Conservation (phyloP, 2,329 filamentous ascomycete genomes). For the Venturia asperata region DNA sequence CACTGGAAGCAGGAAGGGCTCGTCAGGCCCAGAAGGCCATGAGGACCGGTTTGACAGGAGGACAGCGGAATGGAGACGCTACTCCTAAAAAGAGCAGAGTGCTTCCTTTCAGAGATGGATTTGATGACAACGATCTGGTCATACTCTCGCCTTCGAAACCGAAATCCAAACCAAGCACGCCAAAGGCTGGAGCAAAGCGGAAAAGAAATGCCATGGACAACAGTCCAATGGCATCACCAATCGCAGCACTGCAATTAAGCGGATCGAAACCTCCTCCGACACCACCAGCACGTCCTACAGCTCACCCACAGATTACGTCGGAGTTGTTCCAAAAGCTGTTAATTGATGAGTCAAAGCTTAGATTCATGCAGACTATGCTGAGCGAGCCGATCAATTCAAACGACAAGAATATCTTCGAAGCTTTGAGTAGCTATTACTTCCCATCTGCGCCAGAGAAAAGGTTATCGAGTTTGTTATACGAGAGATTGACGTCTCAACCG, state of each 20-base stretch:
- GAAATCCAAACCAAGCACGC: conserved; percentile 41
- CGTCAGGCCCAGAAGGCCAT: conserved; percentile 33
- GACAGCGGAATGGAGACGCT: conserved; percentile 33
- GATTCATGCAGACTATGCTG: conserved; percentile 54
- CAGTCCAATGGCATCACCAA: conserved; percentile 53
- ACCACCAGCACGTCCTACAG: conserved; percentile 10
- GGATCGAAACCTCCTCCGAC: conserved; percentile 1
- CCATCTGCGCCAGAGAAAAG: conserved; percentile 56
- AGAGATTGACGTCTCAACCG: conserved; percentile 49
- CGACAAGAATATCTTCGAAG: conserved; percentile 59
- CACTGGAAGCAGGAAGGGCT: conserved; percentile 45
- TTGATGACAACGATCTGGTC: conserved; percentile 60
- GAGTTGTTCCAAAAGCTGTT: conserved; percentile 15
- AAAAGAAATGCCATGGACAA: conserved; percentile 56
- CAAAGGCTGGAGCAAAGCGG: conserved; percentile 60
- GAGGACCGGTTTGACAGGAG: conserved; percentile 24
- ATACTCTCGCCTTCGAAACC: conserved; percentile 46
- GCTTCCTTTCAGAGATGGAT: conserved; percentile 63
- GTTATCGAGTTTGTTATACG: conserved; percentile 60
- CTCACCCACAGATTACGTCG: not conserved
- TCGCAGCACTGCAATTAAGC: conserved; percentile 14
- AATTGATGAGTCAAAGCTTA: conserved; percentile 4
- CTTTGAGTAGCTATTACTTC: conserved; percentile 56
- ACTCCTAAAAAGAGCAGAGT: conserved; percentile 59
- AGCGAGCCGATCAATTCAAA: conserved; percentile 51